phyloP scores from a whole-genome alignment of 441 rosid species.

The Gossypium gossypioides region DNA sequence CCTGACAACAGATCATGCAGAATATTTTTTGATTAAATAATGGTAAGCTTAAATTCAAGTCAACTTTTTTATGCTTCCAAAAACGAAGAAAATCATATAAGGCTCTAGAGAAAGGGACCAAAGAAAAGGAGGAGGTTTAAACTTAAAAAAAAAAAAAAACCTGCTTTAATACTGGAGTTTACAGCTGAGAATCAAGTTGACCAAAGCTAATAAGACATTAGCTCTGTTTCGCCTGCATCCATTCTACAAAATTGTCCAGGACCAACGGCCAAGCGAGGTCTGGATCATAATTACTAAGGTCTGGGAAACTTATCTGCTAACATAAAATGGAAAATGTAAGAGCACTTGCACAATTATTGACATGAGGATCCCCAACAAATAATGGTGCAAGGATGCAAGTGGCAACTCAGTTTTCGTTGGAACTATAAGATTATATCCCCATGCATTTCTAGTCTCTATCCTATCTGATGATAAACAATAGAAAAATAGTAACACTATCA shows the following conservation, averaged over 20 bases:
- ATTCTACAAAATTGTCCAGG: slow-evolving; percentile 71
- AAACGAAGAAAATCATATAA: not conserved
- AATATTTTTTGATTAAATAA: not conserved
- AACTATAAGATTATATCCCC: not conserved
- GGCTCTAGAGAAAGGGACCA: not conserved
- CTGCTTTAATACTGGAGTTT: slow-evolving; percentile 32
- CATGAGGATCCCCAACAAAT: not conserved
- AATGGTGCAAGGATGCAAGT: not conserved
- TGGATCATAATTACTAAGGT: slow-evolving; percentile 46
- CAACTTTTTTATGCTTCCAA: not conserved
- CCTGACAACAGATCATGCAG: slow-evolving; percentile 36
- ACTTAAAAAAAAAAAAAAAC: slow-evolving; percentile 17
- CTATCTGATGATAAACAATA: not conserved
- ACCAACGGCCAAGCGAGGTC: slow-evolving; percentile 75
- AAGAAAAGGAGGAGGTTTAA: not conserved
- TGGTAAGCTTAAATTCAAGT: not conserved
- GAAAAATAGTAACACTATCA: not conserved
- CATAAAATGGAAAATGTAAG: not conserved
- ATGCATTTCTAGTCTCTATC: not conserved
- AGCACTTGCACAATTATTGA: not conserved
- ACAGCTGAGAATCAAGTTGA: slow-evolving; percentile 28
- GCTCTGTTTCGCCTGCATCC: slow-evolving; percentile 60
- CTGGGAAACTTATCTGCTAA: slow-evolving; percentile 67
- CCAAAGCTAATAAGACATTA: slow-evolving; percentile 20
- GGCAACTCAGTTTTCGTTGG: not conserved